A percentile compares a stretch with the other conserved stretches of the same genome.
Conservation (phyloP, 1,139 yeast genomes). For the Kurtzmaniella quercitrusa region DNA sequence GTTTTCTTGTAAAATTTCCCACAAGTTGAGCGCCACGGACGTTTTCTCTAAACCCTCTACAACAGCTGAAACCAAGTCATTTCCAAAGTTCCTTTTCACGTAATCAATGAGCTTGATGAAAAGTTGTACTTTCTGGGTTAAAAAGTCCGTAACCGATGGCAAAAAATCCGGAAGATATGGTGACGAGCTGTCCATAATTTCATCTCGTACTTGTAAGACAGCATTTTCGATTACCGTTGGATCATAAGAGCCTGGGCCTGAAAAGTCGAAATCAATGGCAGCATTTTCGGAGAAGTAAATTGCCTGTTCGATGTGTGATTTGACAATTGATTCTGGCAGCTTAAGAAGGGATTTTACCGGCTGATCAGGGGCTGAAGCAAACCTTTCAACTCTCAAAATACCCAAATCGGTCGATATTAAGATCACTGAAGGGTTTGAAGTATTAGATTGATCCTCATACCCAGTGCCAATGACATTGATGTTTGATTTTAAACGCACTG, state of each 20-base stretch:
- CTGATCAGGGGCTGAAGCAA: slow-evolving; percentile 10
- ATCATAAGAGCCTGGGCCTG: slow-evolving; percentile 18
- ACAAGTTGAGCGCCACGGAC: slow-evolving; percentile 49
- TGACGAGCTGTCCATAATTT: slow-evolving; percentile 48
- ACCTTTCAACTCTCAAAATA: slow-evolving; percentile 56
- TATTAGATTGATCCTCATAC: slow-evolving; percentile 34
- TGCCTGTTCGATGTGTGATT: slow-evolving; percentile 79
- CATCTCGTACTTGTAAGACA: slow-evolving; percentile 44
- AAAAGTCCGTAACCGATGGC: slow-evolving; percentile 23
- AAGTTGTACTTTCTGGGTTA: slow-evolving; percentile 22
- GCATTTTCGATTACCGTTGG: slow-evolving; percentile 45
- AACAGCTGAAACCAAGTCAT: slow-evolving; percentile 28
- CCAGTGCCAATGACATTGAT: slow-evolving; percentile 62
- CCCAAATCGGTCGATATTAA: slow-evolving; percentile 60
- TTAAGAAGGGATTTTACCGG: slow-evolving; percentile 12
- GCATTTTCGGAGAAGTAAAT: slow-evolving; percentile 51
- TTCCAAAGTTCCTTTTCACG: slow-evolving; percentile 42
- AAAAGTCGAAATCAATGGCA: slow-evolving; percentile 56
- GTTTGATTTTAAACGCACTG: slow-evolving; percentile 50
- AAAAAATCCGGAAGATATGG: slow-evolving; percentile 29
- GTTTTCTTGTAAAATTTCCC: slow-evolving; percentile 32
- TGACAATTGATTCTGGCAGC: slow-evolving; percentile 40
- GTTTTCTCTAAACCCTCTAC: slow-evolving; percentile 54
- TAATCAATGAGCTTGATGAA: slow-evolving; percentile 43
- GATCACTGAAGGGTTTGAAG: slow-evolving; percentile 37